A percentile compares a stretch with the other conserved stretches of the same genome.
These are phyloP conservation scores for Lichtheimia corymbifera DNA, from an alignment of 371 early-diverging fungal genomes.

Conservation along the genomic window DNA sequence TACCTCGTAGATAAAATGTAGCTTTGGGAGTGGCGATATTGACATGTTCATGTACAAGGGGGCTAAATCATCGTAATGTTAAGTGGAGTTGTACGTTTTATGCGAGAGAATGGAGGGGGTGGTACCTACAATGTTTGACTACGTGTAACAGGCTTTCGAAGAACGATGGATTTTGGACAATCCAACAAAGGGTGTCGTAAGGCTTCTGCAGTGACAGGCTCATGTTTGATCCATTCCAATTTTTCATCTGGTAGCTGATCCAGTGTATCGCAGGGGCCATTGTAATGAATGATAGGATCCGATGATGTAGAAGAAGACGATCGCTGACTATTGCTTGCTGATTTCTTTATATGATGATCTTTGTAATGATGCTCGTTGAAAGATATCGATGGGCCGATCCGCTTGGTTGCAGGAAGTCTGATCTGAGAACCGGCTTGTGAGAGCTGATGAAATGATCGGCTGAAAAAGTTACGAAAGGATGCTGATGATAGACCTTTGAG, in stretches of 20 bases:
- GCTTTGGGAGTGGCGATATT: slow-evolving; percentile 25
- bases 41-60: slow-evolving; percentile 9
- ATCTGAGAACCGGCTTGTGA: slow-evolving; percentile 21
- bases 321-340: background rate
- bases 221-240: slow-evolving; percentile 34
- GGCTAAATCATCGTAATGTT: slow-evolving; percentile 2
- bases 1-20: slow-evolving; percentile 45
- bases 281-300: slow-evolving; percentile 42
- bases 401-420: slow-evolving; percentile 8
- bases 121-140: slow-evolving; percentile 21
- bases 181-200: slow-evolving; percentile 24
- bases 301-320: slow-evolving; percentile 5
- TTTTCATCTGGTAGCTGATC: slow-evolving; percentile 45
- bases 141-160: slow-evolving; percentile 34
- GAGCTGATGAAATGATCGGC: slow-evolving; percentile 17
- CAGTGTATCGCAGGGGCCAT: slow-evolving; percentile 40
- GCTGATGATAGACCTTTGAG: slow-evolving; percentile 21
- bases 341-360: no score
- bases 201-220: slow-evolving; percentile 19
- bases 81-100: no score
- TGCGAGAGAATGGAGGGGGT: background rate
- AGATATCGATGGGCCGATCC: slow-evolving; percentile 6
- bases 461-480: slow-evolving; percentile 16
- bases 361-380: background rate
- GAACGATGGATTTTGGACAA: slow-evolving; percentile 32